phyloP scores from a whole-genome alignment of 768 basidiomycete genomes.

The Wakefieldia striispora region DNA sequence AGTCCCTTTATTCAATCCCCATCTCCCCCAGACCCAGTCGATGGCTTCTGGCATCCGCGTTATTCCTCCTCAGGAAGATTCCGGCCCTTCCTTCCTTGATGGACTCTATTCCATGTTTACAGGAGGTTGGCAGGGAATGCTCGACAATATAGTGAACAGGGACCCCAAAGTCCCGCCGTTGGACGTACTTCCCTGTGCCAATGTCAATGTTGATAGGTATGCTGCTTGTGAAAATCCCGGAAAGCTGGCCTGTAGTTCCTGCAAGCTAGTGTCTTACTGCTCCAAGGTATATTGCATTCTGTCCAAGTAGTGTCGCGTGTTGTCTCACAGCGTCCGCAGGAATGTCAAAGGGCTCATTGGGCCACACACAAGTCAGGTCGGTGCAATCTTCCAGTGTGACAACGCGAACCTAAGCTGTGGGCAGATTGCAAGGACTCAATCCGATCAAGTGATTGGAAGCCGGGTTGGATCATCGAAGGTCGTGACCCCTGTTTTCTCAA shows the following conservation, averaged over 20 bases:
- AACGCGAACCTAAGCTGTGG: neutral
- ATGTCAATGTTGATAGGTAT: constrained; percentile 25
- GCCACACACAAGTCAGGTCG: constrained; percentile 36
- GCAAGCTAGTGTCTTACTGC: constrained; percentile 45
- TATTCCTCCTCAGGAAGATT: constrained; percentile 16
- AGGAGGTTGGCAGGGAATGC: constrained; percentile 14
- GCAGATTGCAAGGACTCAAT: constrained; percentile 26
- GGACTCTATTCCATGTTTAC: constrained; percentile 10
- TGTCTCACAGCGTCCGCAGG: constrained; percentile 18
- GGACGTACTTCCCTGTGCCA: constrained; percentile 36
- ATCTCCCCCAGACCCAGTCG: neutral
- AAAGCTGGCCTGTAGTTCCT: constrained; percentile 27
- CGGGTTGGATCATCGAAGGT: constrained; percentile 22
- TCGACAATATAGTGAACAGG: constrained; percentile 1
- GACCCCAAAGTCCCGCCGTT: constrained; percentile 24
- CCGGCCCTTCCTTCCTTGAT: constrained; percentile 7
- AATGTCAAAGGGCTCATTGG: constrained; percentile 45
- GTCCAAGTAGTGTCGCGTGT: neutral
- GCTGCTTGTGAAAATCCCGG: constrained; percentile 32
- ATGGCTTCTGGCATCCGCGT: constrained; percentile 19
- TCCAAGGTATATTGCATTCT: constrained; percentile 27
- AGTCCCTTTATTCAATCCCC: neutral
- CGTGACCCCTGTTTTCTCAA: constrained; percentile 22
- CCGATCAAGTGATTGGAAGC: constrained; percentile 17
- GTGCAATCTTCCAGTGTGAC: neutral